Evolutionary conservation across 805 yeast species (phyloP), one percentile per base, ranked within the genome.

Genomic region (Sugiyamaella marilandica): DNA sequence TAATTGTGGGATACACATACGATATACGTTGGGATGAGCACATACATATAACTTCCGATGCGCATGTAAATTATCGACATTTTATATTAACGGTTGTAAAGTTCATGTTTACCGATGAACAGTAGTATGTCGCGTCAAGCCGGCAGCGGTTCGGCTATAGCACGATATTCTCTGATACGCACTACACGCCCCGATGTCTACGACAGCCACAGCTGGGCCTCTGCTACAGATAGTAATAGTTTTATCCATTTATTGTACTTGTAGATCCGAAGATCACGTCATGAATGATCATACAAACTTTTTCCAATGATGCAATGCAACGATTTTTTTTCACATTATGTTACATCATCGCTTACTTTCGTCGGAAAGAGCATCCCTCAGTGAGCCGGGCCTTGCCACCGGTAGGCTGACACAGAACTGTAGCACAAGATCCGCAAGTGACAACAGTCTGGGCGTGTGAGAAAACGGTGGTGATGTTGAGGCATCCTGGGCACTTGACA

Each of bases 401-500:
- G 65, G 97, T 87, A 75, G 99, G 99, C 72, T 94, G 85, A 81
- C 98, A 91, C 74, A 94, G 86, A 63, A 94, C 97, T 65, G 97
- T 89, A 65, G 98, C 85, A 81, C 99, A 94, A 53, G 95, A 84
- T 73, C 95, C 98, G 84, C 99, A 94, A 72, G 97, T 87, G 71
- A 94, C 99, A 70, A 97, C 98, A 70, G 99, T 94, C 83, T 94
- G 99, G 66, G 99, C 98, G 79, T 94, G 99, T 63, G 98, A 92
- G 87, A 94, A 94, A 66, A 94, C 98, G 67, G 97, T 92, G 78
- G 99, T 90, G 82, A 94, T 94, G 85, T 85, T 87, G 76, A 92
- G 83, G 82, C 99, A 94, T 70, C 99, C 98, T 78, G 95, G 98
- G 80, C 99, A 94, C 79, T 92, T 94, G 69, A 94, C 99, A 74